Evolutionary conservation across 148 eudicot genomes (phyloP), one percentile per base, ranked within the genome.

Genomic region (Persicaria maculosa): DNA sequence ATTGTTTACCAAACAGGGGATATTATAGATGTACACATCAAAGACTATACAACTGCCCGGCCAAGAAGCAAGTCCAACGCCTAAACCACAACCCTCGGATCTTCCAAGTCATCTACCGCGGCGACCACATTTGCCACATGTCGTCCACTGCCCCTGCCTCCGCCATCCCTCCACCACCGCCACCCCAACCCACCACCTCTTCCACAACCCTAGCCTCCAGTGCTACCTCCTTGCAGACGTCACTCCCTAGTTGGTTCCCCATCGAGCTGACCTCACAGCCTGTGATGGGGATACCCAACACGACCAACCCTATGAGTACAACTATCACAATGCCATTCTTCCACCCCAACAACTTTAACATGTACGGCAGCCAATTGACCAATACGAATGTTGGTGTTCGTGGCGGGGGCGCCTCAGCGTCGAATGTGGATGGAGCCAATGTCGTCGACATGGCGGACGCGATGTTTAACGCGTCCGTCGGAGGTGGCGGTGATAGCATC

Each of bases 1-100:
- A n/a, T 15, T 2, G 58, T 10, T 11, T 12, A 10, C 5, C 5
- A 52, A 53, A 62, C 78, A 94, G 97, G 87, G 80, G 89, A n/a
- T 94, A 94, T 76, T 94, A 86, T 62, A 83, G 96, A 77, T 94
- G 98, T 80, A 94, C 98, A 44, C 97, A 94, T 77, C 90, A 91
- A 52, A 94, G 81, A 47, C 68, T 86, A 1, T 91, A 87, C 83
- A 40, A 84, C 0, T 94, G 98, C 55, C 87, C 85, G 12, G 98
- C 96, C 44, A 91, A 90, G 79, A 94, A 94, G 69, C 96, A 86
- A 75, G 98, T 94, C 79, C 98, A 94, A 76, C 80, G 96, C 2
- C 87, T 90, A 1, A 84, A 90, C 76, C 40, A 81, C 9, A 91
- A 90, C 44, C 93, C 97, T 46, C 78, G 6, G 84, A 88, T 81